A percentile compares a stretch with the other conserved stretches of the same genome.
Evolutionary conservation across 1,284 basidiomycete species (phyloP).

Genomic region (Peniophora sp.): DNA sequence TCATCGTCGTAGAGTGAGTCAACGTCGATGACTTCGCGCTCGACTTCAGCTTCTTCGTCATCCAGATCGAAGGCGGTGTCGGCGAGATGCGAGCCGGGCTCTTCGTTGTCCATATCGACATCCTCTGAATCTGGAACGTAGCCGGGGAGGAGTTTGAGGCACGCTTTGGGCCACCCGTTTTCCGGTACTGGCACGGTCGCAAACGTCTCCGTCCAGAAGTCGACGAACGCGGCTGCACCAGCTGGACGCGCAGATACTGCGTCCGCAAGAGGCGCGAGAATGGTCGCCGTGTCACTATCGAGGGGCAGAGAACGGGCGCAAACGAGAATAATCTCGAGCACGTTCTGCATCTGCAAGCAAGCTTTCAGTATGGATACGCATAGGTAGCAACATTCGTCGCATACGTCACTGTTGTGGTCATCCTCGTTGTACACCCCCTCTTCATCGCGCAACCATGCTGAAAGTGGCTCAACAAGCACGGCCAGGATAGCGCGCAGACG

Average conservation of each 20-base stretch:
- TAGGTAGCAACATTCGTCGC: constrained; percentile 12
- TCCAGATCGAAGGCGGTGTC: neutral
- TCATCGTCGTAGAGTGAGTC: neutral
- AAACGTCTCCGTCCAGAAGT: constrained; percentile 50
- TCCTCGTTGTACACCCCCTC: constrained; percentile 36
- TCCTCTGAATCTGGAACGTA: neutral
- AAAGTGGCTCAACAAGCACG: constrained; percentile 44
- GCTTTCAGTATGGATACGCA: neutral
- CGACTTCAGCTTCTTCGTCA: neutral
- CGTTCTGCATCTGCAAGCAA: constrained; percentile 37
- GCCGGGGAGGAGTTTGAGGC: constrained; percentile 14
- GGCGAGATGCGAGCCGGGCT: neutral
- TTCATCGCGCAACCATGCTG: constrained; percentile 57
- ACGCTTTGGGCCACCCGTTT: constrained; percentile 41
- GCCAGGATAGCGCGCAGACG: constrained; percentile 38
- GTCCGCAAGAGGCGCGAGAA: constrained; percentile 40
- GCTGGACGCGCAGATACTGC: constrained; percentile 43
- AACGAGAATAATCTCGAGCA: constrained; percentile 51
- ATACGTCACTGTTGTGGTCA: constrained; percentile 52
- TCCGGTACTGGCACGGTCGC: constrained; percentile 29
- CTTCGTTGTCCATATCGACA: neutral
- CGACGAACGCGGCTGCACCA: constrained; percentile 30
- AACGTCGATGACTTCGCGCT: constrained; percentile 1
- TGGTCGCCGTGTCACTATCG: constrained; percentile 28
- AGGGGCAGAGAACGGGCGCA: constrained; percentile 37